Percentiles rank a stretch among this genome's conserved stretches.
Evolutionary conservation across 441 rosid species (phyloP).

Genomic region (Populus tomentosa): DNA sequence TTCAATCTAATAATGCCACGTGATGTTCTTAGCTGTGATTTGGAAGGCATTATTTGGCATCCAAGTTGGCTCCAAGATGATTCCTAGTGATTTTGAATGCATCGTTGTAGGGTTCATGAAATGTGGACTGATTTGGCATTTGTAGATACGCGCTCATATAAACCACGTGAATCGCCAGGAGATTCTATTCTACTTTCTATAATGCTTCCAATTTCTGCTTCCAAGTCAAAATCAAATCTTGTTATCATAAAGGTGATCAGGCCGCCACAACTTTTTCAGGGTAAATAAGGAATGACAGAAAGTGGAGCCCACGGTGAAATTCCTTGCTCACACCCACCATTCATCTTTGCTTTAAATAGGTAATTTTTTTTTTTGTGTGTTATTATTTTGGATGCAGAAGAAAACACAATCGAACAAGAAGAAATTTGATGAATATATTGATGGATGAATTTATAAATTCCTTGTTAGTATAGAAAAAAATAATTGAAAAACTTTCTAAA

Average conservation of each 20-base stretch:
- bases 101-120: background rate
- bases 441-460: too few relatives aligned
- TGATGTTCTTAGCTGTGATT: background rate
- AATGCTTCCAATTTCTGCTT: background rate
- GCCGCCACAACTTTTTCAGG: background rate
- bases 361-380: too few relatives aligned
- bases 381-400: too few relatives aligned
- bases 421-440: too few relatives aligned
- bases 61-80: background rate
- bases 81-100: background rate
- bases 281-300: too few relatives aligned
- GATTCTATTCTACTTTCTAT: background rate
- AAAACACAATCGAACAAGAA: too few relatives aligned
- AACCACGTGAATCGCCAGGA: background rate
- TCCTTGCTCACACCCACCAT: too few relatives aligned
- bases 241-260: background rate
- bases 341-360: too few relatives aligned
- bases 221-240: background rate
- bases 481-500: too few relatives aligned
- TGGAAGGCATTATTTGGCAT: background rate
- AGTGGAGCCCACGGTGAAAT: conserved; percentile 5
- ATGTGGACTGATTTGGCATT: background rate
- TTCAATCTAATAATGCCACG: background rate
- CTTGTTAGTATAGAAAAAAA: too few relatives aligned
- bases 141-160: background rate